phyloP scores from a whole-genome alignment of 78 protist species.

The Dictyostelium citrinum region DNA sequence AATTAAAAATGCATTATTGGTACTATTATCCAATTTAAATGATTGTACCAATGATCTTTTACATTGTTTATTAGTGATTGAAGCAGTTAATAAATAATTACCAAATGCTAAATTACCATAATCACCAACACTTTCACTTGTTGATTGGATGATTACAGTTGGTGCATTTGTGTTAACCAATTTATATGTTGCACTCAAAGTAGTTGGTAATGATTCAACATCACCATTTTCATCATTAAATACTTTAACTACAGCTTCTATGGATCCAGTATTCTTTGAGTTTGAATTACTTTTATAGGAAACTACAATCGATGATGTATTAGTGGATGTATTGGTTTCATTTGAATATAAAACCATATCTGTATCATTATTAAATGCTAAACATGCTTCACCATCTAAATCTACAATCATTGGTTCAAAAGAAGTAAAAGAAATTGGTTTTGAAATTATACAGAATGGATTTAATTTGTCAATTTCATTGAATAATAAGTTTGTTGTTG shows the following conservation, averaged over 20 bases:
- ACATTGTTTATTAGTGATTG: neutral
- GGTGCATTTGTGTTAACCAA: neutral
- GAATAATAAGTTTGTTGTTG: neutral
- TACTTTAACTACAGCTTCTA: neutral
- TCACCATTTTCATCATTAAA: neutral
- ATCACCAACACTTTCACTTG: neutral
- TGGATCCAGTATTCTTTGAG: neutral
- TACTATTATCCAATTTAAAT: neutral
- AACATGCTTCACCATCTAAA: neutral
- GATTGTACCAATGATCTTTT: neutral
- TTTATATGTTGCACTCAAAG: neutral
- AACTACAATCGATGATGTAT: neutral
- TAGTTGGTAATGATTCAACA: neutral
- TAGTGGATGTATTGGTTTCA: neutral
- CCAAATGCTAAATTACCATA: neutral
- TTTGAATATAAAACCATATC: neutral
- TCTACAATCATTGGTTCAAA: neutral
- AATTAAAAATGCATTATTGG: neutral
- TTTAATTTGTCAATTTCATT: neutral
- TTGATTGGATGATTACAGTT: neutral
- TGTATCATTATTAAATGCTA: neutral
- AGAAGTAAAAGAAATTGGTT: neutral
- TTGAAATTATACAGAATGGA: neutral
- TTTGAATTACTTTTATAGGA: neutral
- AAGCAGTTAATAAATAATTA: neutral